Percentiles rank a stretch among this genome's conserved stretches.
Evolutionary conservation across 805 yeast species (phyloP).

Genomic region (Teunomyces funiuensis): DNA sequence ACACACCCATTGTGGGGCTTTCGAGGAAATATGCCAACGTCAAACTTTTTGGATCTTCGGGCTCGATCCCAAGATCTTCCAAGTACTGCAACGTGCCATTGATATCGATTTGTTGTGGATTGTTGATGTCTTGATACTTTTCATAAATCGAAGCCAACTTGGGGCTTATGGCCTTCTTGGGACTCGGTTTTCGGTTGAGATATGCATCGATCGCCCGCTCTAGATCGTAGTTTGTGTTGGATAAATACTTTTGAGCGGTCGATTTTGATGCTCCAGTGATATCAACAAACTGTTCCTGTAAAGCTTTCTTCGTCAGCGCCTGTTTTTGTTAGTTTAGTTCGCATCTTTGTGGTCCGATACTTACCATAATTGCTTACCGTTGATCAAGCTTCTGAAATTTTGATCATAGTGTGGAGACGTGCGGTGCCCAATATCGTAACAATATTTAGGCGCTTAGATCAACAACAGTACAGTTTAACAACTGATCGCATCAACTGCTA

Average conservation of each 20-base stretch:
- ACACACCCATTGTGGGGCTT: slow-evolving; percentile 66
- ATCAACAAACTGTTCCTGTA: slow-evolving; percentile 37
- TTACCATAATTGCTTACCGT: slow-evolving; percentile 3
- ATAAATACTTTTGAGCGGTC: slow-evolving; percentile 38
- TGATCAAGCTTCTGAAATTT: background rate
- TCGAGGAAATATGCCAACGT: slow-evolving; percentile 68
- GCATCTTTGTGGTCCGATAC: background rate
- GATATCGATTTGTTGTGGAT: slow-evolving; percentile 53
- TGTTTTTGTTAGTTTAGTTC: background rate
- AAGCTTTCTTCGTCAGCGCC: slow-evolving; percentile 7
- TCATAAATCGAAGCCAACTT: slow-evolving; percentile 33
- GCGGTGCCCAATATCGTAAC: background rate
- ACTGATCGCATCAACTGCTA: too few species aligned
- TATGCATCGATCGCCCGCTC: slow-evolving; percentile 32
- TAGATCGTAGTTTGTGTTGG: slow-evolving; percentile 28
- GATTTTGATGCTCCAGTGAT: slow-evolving; percentile 38
- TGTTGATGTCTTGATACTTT: slow-evolving; percentile 28
- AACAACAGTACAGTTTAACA: background rate
- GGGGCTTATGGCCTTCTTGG: slow-evolving; percentile 11
- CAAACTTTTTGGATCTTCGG: slow-evolving; percentile 73
- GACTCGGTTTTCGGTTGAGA: slow-evolving; percentile 10
- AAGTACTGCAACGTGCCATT: slow-evolving; percentile 77
- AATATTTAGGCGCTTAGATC: background rate
- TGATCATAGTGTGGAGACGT: background rate
- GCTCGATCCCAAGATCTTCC: slow-evolving; percentile 62